Base-by-base conservation (phyloP, 2,329 filamentous ascomycete genomes). In the Scytalidium sp. region DNA sequence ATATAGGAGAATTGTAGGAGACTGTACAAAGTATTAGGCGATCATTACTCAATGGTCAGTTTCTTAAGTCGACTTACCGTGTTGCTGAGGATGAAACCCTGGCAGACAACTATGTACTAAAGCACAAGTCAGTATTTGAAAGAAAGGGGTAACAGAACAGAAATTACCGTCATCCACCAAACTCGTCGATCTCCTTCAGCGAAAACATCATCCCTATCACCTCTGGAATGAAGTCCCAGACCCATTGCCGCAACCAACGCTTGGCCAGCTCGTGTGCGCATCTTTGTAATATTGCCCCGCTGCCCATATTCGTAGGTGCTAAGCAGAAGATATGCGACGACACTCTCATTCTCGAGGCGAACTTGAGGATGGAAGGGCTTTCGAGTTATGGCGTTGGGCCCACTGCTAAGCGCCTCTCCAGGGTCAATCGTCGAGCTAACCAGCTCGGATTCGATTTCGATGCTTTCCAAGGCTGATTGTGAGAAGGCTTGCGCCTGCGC, bases 251-350 rank as follows among this genome's bases (percentile, higher is more conserved):
- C 59, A 51, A 74, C 66, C 32, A 79, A 56, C 3, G 76, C 75
- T 49, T 76, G 71, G 0, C 73, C 73, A 1, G 75, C 71, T 46
- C 75, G 67, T 49, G 67, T 71, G 47, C 70, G 67, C 74, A 78
- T 77, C 59, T 78, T 78, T 52, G 74, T 73, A 53, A 79, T 61
- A 55, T 79, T 79, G 1, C 76, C 76, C 5, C 76, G 67, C 51
- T 79, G 75, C 1, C 73, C 70, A 60, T 79, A 79, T 59, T 79
- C 76, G 56, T 79, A 79, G 4, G 76, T 68, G 55, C 74, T 75
- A 2, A 79, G 60, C 11, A 79, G 56, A 44, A 75, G 64, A 27
- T 78, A 63, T 2, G 76, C 74, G 23, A 79, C 64, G 32, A 78
- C 69, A 57, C 67, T 69, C 56, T 79, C 75, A 3, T 75, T 61